Percentiles rank a stretch among this genome's conserved stretches.
Evolutionary conservation across 139 green algal species (phyloP).

Genomic region (Chlorella sorokiniana): DNA sequence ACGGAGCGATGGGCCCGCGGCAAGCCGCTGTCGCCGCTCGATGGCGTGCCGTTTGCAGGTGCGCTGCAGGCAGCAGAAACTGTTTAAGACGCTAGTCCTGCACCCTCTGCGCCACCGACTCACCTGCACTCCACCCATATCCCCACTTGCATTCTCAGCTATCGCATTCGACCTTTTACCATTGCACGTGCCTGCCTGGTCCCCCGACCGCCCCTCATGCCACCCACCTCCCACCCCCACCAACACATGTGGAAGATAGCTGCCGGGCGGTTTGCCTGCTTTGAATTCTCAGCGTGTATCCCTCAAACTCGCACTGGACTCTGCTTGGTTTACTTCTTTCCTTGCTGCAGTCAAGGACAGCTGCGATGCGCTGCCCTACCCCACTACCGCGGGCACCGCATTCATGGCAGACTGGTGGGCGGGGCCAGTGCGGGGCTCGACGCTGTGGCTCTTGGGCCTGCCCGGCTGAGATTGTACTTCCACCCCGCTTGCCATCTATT

Average conservation of each 20-base stretch:
- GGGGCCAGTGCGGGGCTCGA: neutral
- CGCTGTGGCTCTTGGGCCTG: neutral
- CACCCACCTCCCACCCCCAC: too few relatives aligned
- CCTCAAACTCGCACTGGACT: too few relatives aligned
- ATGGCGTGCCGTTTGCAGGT: slow-evolving; percentile 80
- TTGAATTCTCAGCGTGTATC: too few relatives aligned
- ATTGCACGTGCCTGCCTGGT: too few relatives aligned
- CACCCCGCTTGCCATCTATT: neutral
- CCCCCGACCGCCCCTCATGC: too few relatives aligned
- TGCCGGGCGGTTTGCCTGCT: too few relatives aligned
- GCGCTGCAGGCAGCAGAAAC: neutral
- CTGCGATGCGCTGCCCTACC: slow-evolving; percentile 69
- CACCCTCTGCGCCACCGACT: too few relatives aligned
- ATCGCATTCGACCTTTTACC: too few relatives aligned
- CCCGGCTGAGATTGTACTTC: neutral
- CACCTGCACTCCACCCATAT: too few relatives aligned
- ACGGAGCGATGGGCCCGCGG: slow-evolving; percentile 37
- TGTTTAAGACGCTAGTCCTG: too few relatives aligned
- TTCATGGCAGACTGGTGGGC: slow-evolving; percentile 57
- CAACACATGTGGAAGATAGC: too few relatives aligned
- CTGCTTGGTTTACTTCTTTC: neutral
- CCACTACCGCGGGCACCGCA: slow-evolving; percentile 71
- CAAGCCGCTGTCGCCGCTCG: slow-evolving; percentile 65
- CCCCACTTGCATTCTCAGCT: too few relatives aligned
- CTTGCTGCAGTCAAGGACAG: slow-evolving; percentile 73